Base-by-base conservation (phyloP, 768 basidiomycete genomes). In the Amanita rubescens region DNA sequence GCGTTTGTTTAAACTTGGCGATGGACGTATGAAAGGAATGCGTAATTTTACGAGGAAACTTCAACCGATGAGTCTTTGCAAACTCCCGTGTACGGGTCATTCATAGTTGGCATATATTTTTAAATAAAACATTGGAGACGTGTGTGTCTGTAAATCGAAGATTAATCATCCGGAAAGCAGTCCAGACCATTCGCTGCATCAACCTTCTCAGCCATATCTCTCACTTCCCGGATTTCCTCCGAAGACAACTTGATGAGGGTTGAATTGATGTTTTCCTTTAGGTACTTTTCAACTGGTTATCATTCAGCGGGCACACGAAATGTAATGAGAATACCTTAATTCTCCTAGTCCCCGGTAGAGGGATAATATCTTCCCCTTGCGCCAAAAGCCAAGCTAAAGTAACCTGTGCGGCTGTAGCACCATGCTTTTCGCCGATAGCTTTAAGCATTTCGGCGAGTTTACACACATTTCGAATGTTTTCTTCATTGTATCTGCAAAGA, bases 381-480 rank as follows among this genome's bases (percentile, higher is more conserved):
- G 71, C 71, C 15, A 79, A 70, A 3, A 79, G 55, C 76, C 74
- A 80, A 1, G 76, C 78, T n/a, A 82, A 68, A 1, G 71, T 59
- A 27, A 78, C 64, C 60, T 80, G 79, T 3, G 74, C 73, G 2
- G 72, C 61, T 7, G 77, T 75, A 2, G 70, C 74, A 35, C 67
- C 57, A 54, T 76, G 65, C 47, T 69, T 72, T 39, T 60, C 59
- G 10, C 71, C 75, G 25, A 77, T 65, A 12, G 57, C 58, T 47
- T 68, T 63, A 19, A 78, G 59, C 11, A 63, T 65, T 14, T 75
- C 70, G 9, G 65, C 74, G n/a, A 80, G 49, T 20, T 70, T 64
- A n/a, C 75, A 59, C 34, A 76, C 69, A 19, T 74, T 76, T 3
- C 75, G 76, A 61, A 77, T 77, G 63, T 76, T 76, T 60, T 71